Evolutionary conservation across 805 yeast species (phyloP), one percentile per base, ranked within the genome.

Genomic region (Metschnikowia hibisci): DNA sequence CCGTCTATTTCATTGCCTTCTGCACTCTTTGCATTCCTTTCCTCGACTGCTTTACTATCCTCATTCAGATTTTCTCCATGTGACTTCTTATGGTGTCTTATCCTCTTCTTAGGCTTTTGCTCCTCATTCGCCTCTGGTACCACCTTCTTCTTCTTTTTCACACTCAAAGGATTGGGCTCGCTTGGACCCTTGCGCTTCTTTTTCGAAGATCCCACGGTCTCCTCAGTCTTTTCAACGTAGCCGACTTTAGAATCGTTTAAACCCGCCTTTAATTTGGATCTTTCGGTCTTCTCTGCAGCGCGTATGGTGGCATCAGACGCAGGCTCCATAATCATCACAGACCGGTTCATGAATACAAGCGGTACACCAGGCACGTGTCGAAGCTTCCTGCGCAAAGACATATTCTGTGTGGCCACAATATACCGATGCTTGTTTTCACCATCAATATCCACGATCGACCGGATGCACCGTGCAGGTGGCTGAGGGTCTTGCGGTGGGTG

Each of bases 251-350:
- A 66, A 53, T 81, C 83, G 58, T 93, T 91, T 60, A 93, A 74
- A 0, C 98, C 98, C 18, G 75, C 77, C 3, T 78, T 78, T 40
- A 93, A 70, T 56, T 93, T 93, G 34, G 73, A 70, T 1, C 67
- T 60, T 63, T 93, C 99, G 32, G 74, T 67, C 23, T 63, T 53
- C n/a, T 57, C 52, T 2, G 72, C 60, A 25, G 51, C 63, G 27
- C 53, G 55, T 12, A 59, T 52, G 33, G 91, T 84, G 6, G 87
- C 86, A 30, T 75, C 76, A 41, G 96, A 85, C 52, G 89, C 67
- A 6, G 97, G 96, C 64, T 93, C 99, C 93, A 93, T 81, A 22
- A 93, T 82, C 91, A 93, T 87, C 13, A 93, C 99, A 1, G 96
- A 80, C 47, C 96, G 74, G 57, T 85, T 82, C 79, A 93, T 81